Evolutionary conservation across 768 basidiomycete species (phyloP).

Genomic region (Lepiota subincarnata): DNA sequence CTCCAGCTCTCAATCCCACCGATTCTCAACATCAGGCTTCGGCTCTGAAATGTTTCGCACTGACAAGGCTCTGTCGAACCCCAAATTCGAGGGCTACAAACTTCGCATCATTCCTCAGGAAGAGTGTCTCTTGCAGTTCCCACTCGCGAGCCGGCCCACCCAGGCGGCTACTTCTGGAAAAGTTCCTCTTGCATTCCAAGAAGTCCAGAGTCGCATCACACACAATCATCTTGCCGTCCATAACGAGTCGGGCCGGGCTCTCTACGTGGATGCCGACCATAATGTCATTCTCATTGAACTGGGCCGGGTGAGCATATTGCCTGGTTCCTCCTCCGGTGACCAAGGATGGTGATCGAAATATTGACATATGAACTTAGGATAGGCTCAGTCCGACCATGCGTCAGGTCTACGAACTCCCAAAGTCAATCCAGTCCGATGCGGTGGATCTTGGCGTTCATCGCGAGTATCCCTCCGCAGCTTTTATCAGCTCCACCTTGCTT

Average conservation of each 20-base stretch:
- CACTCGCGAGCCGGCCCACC: constrained; percentile 50
- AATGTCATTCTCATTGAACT: constrained; percentile 58
- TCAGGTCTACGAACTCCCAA: constrained; percentile 58
- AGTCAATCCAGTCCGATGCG: constrained; percentile 37
- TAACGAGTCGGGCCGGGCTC: constrained; percentile 38
- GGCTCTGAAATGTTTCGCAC: constrained; percentile 32
- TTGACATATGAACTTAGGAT: constrained; percentile 40
- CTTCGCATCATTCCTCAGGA: constrained; percentile 60
- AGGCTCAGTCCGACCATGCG: constrained; percentile 47
- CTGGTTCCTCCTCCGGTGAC: constrained; percentile 5
- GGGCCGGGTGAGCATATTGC: constrained; percentile 44
- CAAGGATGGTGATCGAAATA: constrained; percentile 9
- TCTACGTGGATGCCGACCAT: constrained; percentile 66
- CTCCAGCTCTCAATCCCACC: too few relatives aligned
- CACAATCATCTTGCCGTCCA: constrained; percentile 74
- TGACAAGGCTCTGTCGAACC: constrained; percentile 59
- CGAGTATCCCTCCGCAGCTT: constrained; percentile 74
- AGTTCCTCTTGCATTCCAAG: constrained; percentile 67
- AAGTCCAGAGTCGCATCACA: constrained; percentile 78
- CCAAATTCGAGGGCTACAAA: constrained; percentile 84
- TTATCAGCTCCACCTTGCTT: constrained; percentile 44
- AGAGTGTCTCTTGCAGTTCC: constrained; percentile 45
- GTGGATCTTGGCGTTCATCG: constrained; percentile 34
- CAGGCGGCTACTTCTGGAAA: constrained; percentile 61
- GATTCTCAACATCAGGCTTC: not conserved